Evolutionary conservation across 2,329 filamentous ascomycete species (phyloP).

Genomic region (Talaromyces sp.): DNA sequence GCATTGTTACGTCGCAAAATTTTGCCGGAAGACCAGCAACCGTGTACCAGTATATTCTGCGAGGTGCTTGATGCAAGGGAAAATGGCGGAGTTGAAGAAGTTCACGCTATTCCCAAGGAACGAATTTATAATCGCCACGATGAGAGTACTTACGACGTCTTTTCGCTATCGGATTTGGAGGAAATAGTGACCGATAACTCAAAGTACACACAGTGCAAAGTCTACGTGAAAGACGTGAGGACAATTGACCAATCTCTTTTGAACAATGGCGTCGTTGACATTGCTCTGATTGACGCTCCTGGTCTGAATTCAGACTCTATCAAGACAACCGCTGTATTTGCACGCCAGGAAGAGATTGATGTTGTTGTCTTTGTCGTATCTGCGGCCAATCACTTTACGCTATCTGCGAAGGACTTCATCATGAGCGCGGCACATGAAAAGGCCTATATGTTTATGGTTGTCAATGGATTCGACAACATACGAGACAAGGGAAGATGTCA

Average conservation of each 20-base stretch:
- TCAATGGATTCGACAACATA: conserved; percentile 95
- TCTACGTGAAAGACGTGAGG: conserved; percentile 89
- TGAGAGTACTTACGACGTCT: conserved; percentile 91
- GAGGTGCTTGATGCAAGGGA: conserved; percentile 91
- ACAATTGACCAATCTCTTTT: conserved; percentile 88
- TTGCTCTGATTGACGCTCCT: conserved; percentile 93
- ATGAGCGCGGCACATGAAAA: conserved; percentile 94
- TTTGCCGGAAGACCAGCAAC: conserved; percentile 93
- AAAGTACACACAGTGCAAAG: conserved; percentile 89
- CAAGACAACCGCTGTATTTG: conserved; percentile 96
- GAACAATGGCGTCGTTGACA: conserved; percentile 97
- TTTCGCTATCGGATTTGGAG: conserved; percentile 72
- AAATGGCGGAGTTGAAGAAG: conserved; percentile 87
- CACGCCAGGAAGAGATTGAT: conserved; percentile 95
- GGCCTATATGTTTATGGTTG: conserved; percentile 97
- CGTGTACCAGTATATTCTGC: conserved; percentile 97
- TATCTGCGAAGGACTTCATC: conserved; percentile 97
- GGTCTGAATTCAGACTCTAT: conserved; percentile 94
- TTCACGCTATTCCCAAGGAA: conserved; percentile 88
- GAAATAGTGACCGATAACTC: conserved; percentile 85
- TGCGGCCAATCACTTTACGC: conserved; percentile 94
- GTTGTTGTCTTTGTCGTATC: conserved; percentile 98
- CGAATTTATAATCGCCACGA: conserved; percentile 79
- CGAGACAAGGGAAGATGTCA: conserved; percentile 86
- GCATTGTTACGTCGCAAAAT: conserved; percentile 90